A percentile compares a stretch with the other conserved stretches of the same genome.
Conservation (phyloP, 257 asterid species). For the Solanum arcanum region DNA sequence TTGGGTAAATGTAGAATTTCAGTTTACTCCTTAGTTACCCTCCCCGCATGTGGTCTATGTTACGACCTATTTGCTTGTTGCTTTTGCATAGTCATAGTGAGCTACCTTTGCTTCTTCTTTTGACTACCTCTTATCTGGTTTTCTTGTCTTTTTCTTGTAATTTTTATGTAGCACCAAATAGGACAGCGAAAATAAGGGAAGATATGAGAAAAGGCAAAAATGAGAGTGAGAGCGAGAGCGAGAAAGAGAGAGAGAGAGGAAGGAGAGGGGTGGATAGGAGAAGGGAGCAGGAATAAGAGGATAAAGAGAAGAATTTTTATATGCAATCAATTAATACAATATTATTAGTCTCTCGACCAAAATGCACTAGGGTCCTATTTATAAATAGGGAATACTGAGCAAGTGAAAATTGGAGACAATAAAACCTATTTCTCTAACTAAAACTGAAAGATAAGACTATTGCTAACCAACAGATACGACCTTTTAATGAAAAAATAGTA, state of each 20-base stretch:
- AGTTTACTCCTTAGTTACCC: background rate
- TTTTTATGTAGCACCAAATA: background rate
- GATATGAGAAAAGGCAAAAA: background rate
- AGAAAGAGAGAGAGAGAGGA: background rate
- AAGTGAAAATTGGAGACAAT: background rate
- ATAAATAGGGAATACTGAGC: background rate
- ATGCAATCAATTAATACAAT: background rate
- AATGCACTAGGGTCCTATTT: background rate
- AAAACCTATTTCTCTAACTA: background rate
- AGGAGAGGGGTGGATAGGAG: background rate
- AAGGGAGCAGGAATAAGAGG: background rate
- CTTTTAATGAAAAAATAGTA: background rate
- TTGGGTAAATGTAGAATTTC: background rate
- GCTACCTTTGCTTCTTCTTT: background rate
- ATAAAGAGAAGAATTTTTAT: background rate
- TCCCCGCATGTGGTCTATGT: background rate
- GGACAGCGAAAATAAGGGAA: background rate
- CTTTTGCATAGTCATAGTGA: background rate
- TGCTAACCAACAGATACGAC: background rate
- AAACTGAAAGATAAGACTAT: background rate
- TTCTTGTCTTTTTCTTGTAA: background rate
- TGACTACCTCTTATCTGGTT: background rate
- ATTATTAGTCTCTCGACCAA: background rate
- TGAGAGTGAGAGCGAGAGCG: background rate
- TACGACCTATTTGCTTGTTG: background rate